These are phyloP conservation scores for Chiua sp. DNA, from an alignment of 1,284 basidiomycete species.

Conservation along the genomic window DNA sequence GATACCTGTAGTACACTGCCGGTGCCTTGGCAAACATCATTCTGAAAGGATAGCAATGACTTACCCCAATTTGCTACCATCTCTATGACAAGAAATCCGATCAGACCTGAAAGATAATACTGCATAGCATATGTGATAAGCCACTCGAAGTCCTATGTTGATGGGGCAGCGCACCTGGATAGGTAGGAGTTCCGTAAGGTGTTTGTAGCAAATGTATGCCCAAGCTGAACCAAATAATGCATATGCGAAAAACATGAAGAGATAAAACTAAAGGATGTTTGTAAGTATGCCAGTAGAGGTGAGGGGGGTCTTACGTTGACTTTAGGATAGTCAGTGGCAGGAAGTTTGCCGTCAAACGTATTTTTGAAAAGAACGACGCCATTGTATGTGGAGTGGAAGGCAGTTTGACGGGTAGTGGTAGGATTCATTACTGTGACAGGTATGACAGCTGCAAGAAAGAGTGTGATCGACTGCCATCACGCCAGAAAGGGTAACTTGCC, in stretches of 20 bases:
- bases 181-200: slow-evolving; percentile 84
- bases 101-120: slow-evolving; percentile 94
- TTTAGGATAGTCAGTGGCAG: slow-evolving; percentile 98
- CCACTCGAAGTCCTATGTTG: slow-evolving; percentile 1
- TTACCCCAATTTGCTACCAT: slow-evolving; percentile 90
- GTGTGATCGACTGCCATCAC: slow-evolving; percentile 14
- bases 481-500: slow-evolving; percentile 55
- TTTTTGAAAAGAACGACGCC: slow-evolving; percentile 90
- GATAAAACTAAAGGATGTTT: slow-evolving; percentile 75
- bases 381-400: slow-evolving; percentile 80
- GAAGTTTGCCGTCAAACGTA: slow-evolving; percentile 86
- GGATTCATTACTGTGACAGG: slow-evolving; percentile 74
- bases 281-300: slow-evolving; percentile 5
- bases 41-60: slow-evolving; percentile 16
- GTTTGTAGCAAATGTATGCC: slow-evolving; percentile 86
- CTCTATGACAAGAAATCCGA: slow-evolving; percentile 90
- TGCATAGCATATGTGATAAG: slow-evolving; percentile 41
- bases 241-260: slow-evolving; percentile 83
- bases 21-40: slow-evolving; percentile 2
- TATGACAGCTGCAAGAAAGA: slow-evolving; percentile 65
- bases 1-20: slow-evolving; percentile 83
- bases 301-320: slow-evolving; percentile 72
- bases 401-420: slow-evolving; percentile 38
- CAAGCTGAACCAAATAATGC: slow-evolving; percentile 71
- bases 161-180: slow-evolving; percentile 64